A percentile compares a stretch with the other conserved stretches of the same genome.
Conservation (phyloP, 352 stramenopile species). For the Lagenidium giganteum region DNA sequence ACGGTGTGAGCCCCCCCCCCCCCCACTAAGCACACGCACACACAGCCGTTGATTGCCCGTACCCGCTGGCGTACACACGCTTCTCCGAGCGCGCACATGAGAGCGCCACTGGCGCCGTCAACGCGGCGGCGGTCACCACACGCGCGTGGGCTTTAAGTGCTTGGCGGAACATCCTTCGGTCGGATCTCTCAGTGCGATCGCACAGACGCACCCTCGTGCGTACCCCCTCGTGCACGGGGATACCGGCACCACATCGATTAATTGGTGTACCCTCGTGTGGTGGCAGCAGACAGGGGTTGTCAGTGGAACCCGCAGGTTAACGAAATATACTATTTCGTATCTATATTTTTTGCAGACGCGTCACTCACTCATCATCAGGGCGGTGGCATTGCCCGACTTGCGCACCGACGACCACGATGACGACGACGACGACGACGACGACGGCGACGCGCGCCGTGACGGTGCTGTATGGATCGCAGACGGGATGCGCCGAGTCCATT, state of each 20-base stretch:
- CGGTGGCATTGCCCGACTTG: not conserved
- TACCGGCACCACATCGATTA: too few species aligned
- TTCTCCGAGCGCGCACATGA: conserved; percentile 33
- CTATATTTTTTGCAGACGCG: too few species aligned
- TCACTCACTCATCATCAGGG: too few species aligned
- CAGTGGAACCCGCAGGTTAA: too few species aligned
- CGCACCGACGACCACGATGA: too few species aligned
- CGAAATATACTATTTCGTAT: too few species aligned
- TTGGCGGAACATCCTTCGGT: conserved; percentile 34
- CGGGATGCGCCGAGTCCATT: conserved; percentile 84
- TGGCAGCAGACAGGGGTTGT: too few species aligned
- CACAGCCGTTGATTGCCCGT: conserved; percentile 1
- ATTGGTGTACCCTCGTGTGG: too few species aligned
- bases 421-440: not conserved
- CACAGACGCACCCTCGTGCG: too few species aligned
- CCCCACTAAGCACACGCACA: conserved; percentile 1
- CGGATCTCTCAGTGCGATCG: not conserved
- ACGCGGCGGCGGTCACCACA: conserved; percentile 26
- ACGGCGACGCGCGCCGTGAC: conserved; percentile 23
- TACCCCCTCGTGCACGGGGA: too few species aligned
- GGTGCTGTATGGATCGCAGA: conserved; percentile 86
- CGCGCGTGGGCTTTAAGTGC: conserved; percentile 21
- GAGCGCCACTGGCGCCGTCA: conserved; percentile 30
- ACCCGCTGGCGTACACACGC: conserved; percentile 72
- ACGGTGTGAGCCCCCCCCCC: conserved; percentile 1